A percentile compares a stretch with the other conserved stretches of the same genome.
Evolutionary conservation across 192 early-diverging fungal species (phyloP).

Genomic region (Coemansia furcata): DNA sequence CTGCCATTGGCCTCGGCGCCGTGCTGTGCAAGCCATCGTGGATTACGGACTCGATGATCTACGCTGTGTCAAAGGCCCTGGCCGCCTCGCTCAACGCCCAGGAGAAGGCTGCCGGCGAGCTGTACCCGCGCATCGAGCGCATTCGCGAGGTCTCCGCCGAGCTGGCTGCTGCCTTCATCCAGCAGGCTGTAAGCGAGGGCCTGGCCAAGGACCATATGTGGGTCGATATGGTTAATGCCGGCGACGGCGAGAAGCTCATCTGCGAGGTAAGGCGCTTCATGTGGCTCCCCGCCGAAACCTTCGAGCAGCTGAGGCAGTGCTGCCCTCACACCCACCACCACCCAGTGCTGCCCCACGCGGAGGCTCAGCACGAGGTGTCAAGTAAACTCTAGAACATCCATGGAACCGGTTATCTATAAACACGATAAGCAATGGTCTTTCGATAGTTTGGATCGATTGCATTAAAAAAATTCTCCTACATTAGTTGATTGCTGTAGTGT

Average conservation of each 20-base stretch:
- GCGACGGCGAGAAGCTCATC: slow-evolving; percentile 6
- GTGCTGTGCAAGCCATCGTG: slow-evolving; percentile 67
- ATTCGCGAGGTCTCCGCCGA: slow-evolving; percentile 80
- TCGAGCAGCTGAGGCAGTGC: slow-evolving; percentile 33
- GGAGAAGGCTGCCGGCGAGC: slow-evolving; percentile 61
- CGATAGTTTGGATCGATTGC: too few species aligned
- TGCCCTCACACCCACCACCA: slow-evolving; percentile 25
- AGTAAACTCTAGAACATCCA: not conserved
- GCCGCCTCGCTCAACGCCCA: slow-evolving; percentile 66
- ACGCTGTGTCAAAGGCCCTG: slow-evolving; percentile 71
- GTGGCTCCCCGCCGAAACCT: slow-evolving; percentile 40
- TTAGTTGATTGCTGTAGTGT: too few species aligned
- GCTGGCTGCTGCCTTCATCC: slow-evolving; percentile 75
- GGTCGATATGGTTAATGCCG: slow-evolving; percentile 12
- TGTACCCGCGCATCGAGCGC: slow-evolving; percentile 81
- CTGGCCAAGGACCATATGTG: slow-evolving; percentile 33
- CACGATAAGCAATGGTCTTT: not conserved
- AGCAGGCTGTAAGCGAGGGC: slow-evolving; percentile 59
- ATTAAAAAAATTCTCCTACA: too few species aligned
- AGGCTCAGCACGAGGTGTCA: slow-evolving; percentile 13
- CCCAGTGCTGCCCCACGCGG: slow-evolving; percentile 9
- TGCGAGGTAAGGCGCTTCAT: slow-evolving; percentile 45
- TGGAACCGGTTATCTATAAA: not conserved
- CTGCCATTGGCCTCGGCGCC: slow-evolving; percentile 88
- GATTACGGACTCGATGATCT: slow-evolving; percentile 84